phyloP scores from a whole-genome alignment of 116 monocot species.

The Phalaenopsis hybrid region DNA sequence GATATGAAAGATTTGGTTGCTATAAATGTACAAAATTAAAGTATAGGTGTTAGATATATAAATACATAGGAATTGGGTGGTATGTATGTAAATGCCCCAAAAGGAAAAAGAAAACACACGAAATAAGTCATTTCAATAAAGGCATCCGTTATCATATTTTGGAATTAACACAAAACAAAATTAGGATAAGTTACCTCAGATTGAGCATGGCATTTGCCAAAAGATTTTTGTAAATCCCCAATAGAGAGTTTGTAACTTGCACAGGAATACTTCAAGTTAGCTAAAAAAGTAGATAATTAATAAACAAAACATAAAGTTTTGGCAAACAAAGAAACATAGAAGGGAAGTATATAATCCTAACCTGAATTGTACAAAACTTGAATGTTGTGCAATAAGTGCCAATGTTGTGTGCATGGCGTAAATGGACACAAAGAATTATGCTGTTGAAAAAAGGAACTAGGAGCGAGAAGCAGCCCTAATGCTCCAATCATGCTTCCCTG shows the following conservation, averaged over 20 bases:
- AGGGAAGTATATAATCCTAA: not conserved
- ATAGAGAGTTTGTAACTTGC: not conserved
- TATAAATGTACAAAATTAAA: too few relatives aligned
- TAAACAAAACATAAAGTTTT: not conserved
- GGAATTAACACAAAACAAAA: not conserved
- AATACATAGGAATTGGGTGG: too few relatives aligned
- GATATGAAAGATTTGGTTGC: too few relatives aligned
- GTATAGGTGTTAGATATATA: too few relatives aligned
- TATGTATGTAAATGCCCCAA: too few relatives aligned
- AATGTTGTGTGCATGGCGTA: not conserved
- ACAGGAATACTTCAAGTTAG: not conserved
- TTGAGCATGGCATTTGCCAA: not conserved
- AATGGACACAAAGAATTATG: not conserved
- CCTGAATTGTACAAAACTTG: not conserved
- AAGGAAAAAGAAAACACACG: not conserved
- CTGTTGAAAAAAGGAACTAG: not conserved
- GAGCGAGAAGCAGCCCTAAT: not conserved
- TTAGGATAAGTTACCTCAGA: not conserved
- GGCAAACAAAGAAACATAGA: not conserved
- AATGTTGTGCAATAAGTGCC: not conserved
- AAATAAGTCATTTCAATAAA: not conserved
- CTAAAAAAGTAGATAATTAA: not conserved
- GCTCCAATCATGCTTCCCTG: not conserved
- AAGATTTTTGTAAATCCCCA: constrained; percentile 2
- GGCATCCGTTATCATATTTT: not conserved